These are phyloP conservation scores for Collybia sp. DNA, from an alignment of 768 basidiomycete genomes.

Conservation along the genomic window DNA sequence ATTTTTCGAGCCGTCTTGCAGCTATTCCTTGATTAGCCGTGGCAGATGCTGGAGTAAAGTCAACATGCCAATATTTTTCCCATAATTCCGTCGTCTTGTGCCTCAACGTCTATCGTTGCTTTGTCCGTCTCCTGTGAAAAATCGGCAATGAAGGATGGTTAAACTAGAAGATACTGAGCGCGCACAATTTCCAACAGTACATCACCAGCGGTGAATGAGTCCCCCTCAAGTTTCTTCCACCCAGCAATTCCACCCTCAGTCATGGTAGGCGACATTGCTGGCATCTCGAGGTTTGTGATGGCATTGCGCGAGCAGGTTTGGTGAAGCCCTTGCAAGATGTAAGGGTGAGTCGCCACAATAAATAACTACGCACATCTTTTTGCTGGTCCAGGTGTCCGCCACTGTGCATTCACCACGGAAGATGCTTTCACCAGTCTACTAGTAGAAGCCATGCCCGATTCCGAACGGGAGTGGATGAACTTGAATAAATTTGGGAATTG, in stretches of 20 bases:
- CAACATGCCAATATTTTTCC: slow-evolving; percentile 84
- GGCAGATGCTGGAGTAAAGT: too few relatives aligned
- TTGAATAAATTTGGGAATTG: too few relatives aligned
- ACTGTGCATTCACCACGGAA: too few relatives aligned
- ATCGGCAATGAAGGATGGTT: slow-evolving; percentile 1
- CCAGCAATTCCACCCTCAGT: slow-evolving; percentile 87
- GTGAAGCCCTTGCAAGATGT: slow-evolving; percentile 44
- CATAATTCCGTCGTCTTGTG: slow-evolving; percentile 93
- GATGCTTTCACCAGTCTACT: too few relatives aligned
- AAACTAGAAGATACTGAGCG: slow-evolving; percentile 7
- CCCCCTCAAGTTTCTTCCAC: slow-evolving; percentile 90
- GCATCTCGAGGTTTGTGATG: slow-evolving; percentile 81
- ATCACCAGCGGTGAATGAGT: slow-evolving; percentile 75
- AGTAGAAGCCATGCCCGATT: too few relatives aligned
- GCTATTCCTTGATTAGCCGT: slow-evolving; percentile 28
- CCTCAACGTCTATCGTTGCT: slow-evolving; percentile 97
- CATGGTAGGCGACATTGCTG: slow-evolving; percentile 97
- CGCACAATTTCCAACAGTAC: slow-evolving; percentile 87
- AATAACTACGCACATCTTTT: slow-evolving; percentile 10
- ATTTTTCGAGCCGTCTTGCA: slow-evolving; percentile 75
- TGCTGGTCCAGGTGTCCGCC: too few relatives aligned
- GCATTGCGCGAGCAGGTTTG: slow-evolving; percentile 46
- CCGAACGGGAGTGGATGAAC: too few relatives aligned
- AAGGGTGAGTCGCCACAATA: not conserved
- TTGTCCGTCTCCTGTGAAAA: slow-evolving; percentile 80